A percentile compares a stretch with the other conserved stretches of the same genome.
phyloP scores from a whole-genome alignment of 1,284 basidiomycete species.

The Tetrapyrgos nigripes region DNA sequence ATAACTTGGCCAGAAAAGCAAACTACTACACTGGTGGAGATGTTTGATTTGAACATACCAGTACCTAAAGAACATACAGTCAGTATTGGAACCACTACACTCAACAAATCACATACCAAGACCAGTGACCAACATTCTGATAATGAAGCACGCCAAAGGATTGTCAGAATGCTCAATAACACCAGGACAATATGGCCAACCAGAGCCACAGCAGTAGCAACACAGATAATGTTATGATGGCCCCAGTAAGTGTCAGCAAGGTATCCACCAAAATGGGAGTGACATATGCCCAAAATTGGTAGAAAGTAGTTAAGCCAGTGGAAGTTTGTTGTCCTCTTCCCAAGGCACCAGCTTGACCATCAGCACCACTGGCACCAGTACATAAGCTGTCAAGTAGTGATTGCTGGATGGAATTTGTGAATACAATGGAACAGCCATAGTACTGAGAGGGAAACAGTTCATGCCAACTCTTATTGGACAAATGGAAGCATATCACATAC shows the following conservation, averaged over 20 bases:
- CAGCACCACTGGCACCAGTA: constrained; percentile 66
- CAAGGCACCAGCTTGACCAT: constrained; percentile 75
- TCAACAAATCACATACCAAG: constrained; percentile 22
- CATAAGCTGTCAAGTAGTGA: constrained; percentile 68
- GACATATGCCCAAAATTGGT: constrained; percentile 67
- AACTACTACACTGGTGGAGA: constrained; percentile 57
- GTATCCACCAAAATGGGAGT: constrained; percentile 73
- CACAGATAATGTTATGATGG: constrained; percentile 75
- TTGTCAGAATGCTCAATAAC: constrained; percentile 65
- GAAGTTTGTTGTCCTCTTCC: constrained; percentile 69
- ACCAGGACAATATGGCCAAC: constrained; percentile 75
- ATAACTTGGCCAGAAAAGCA: not conserved
- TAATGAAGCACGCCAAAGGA: constrained; percentile 66
- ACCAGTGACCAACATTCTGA: constrained; percentile 76
- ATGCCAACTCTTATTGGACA: not conserved
- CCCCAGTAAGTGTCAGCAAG: constrained; percentile 54
- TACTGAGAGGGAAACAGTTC: constrained; percentile 69
- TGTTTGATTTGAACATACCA: constrained; percentile 85
- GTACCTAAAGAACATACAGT: constrained; percentile 45
- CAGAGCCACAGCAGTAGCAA: constrained; percentile 60
- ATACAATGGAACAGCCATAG: constrained; percentile 70
- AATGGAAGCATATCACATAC: not conserved
- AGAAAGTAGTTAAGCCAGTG: constrained; percentile 73
- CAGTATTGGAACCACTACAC: not conserved
- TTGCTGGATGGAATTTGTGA: constrained; percentile 78